phyloP scores from a whole-genome alignment of 441 rosid genomes.

The Biscutella auriculata region DNA sequence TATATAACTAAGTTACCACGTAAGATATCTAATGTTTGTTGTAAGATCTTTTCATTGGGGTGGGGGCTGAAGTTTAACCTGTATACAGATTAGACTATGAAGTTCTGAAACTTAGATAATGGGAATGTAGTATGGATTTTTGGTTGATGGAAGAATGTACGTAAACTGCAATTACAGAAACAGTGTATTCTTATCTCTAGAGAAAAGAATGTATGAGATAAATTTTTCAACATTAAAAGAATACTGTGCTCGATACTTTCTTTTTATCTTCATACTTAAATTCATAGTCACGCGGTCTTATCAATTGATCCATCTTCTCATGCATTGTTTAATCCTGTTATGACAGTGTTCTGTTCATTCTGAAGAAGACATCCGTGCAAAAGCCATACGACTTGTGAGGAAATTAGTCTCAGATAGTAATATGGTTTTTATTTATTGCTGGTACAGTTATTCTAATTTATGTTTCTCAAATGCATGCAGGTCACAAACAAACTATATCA shows the following conservation, averaged over 20 bases:
- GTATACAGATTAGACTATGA: no score
- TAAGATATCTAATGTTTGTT: no score
- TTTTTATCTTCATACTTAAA: neutral
- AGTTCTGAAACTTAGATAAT: no score
- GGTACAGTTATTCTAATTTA: constrained; percentile 3
- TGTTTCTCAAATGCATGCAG: constrained; percentile 30
- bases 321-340: constrained; percentile 21
- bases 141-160: neutral
- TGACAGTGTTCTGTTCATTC: constrained; percentile 95
- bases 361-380: constrained; percentile 90
- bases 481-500: constrained; percentile 96
- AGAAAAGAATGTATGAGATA: neutral
- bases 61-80: no score
- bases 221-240: neutral
- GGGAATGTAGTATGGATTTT: neutral
- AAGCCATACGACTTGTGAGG: constrained; percentile 93
- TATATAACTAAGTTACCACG: no score
- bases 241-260: neutral
- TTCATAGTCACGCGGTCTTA: neutral
- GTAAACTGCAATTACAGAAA: neutral
- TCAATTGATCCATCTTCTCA: constrained; percentile 6
- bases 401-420: constrained; percentile 10
- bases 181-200: constrained; percentile 2
- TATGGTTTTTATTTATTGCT: constrained; percentile 5
- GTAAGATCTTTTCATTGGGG: no score